Base-by-base conservation (phyloP, 1,139 yeast species). In the Yamadazyma diospyri region DNA sequence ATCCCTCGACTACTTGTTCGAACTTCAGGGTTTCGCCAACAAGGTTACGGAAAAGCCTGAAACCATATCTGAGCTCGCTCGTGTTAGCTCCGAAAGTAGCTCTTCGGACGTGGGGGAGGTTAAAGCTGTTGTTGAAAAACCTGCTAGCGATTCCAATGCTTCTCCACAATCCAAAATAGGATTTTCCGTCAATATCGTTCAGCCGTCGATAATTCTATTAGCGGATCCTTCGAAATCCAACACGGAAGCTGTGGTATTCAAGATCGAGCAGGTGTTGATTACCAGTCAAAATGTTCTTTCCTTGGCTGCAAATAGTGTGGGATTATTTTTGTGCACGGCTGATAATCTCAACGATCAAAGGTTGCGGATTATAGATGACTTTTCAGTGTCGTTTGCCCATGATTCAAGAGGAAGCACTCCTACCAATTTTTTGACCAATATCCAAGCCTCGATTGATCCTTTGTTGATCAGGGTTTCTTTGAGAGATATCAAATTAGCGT, bases 161-260 rank as follows among this genome's bases (percentile, higher is more conserved):
- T 9, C 20, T 18, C 20, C 20, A 18, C 8, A 18, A 6, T 12
- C 30, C 1, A 28, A 44, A 27, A 50, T 68, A 39, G 79, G 81
- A 2, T 79, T 76, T 50, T 75, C 88, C 1, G 54, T 89, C 14
- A 86, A 84, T 48, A 60, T 92, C 30, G 76, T 78, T n/a, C 81
- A 86, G 37, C 82, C 94, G 0, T 84, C 95, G 0, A 67, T 92
- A 12, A 77, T 86, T 23, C 57, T 94, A 23, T 61, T 94, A 32
- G 95, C 96, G 0, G 87, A 89, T 52, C 86, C 96, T 1, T 69
- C 82, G 2, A 64, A 69, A 9, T 51, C 57, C 2, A 73, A 80
- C 41, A 78, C 95, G 0, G 95, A 89, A 47, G 98, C 98, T 0
- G 72, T 92, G 39, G 96, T 92, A 1, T 83, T 92, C 58, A 85